phyloP scores from a whole-genome alignment of 306 rosid genomes.

The Trifolium dubium region DNA sequence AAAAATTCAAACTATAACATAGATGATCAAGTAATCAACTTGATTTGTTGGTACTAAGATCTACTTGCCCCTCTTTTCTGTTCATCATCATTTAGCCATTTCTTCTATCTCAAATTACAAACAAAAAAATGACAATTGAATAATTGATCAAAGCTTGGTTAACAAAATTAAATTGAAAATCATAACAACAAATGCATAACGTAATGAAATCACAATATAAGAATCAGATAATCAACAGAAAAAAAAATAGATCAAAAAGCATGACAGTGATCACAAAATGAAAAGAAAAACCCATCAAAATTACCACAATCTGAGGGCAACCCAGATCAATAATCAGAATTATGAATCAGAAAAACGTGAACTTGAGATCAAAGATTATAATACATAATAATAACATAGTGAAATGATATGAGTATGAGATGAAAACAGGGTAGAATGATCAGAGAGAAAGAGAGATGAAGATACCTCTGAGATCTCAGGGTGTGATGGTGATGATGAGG shows the following conservation, averaged over 20 bases:
- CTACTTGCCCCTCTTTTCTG: constrained; percentile 27
- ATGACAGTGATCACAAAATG: constrained; percentile 31
- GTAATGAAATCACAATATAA: constrained; percentile 36
- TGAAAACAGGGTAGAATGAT: constrained; percentile 17
- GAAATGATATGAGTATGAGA: background rate
- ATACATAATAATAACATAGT: background rate
- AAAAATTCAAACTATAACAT: constrained; percentile 13
- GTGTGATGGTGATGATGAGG: constrained; percentile 43
- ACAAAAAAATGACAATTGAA: constrained; percentile 11
- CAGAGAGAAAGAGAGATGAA: constrained; percentile 33
- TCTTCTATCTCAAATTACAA: constrained; percentile 28
- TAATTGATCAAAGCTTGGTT: constrained; percentile 35
- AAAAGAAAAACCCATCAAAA: constrained; percentile 48
- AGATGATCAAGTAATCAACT: constrained; percentile 44
- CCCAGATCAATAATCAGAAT: constrained; percentile 42
- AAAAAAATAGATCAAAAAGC: constrained; percentile 49
- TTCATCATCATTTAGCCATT: constrained; percentile 31
- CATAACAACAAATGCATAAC: constrained; percentile 35
- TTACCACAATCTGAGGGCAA: constrained; percentile 26
- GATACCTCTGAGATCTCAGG: constrained; percentile 73
- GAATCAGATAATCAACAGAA: constrained; percentile 36
- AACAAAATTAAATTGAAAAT: constrained; percentile 33
- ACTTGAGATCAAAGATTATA: constrained; percentile 49
- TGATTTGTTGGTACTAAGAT: constrained; percentile 47
- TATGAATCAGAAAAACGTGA: constrained; percentile 16